Conservation (phyloP, 2,329 filamentous ascomycete genomes). For the Aspergillus aculeatus region DNA sequence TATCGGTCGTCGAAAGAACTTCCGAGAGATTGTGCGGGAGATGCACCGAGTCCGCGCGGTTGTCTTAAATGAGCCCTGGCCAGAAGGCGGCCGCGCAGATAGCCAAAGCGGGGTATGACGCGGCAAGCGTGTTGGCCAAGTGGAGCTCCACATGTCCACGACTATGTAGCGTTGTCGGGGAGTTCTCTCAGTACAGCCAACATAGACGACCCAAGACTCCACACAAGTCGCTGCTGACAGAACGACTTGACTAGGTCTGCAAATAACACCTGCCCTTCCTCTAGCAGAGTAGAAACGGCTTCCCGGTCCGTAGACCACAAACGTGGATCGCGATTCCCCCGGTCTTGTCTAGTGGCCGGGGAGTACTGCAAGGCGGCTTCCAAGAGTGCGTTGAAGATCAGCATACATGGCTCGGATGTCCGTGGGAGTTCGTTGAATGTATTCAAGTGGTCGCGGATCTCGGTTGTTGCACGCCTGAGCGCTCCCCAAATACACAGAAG, state of each 20-base stretch:
- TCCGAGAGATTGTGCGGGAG: too few relatives aligned
- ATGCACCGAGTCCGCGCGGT: too few relatives aligned
- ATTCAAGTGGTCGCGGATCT: conserved; percentile 22
- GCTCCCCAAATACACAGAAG: conserved; percentile 33
- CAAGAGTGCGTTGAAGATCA: conserved; percentile 28
- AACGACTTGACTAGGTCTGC: neutral
- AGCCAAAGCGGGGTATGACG: too few relatives aligned
- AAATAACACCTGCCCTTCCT: neutral
- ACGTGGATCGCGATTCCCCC: neutral
- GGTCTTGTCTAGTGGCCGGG: neutral
- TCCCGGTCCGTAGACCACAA: neutral
- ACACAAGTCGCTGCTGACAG: neutral
- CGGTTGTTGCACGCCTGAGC: conserved; percentile 26
- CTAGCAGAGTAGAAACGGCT: neutral
- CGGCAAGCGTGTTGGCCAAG: too few relatives aligned
- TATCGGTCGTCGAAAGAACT: too few relatives aligned
- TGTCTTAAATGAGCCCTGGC: too few relatives aligned
- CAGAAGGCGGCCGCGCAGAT: too few relatives aligned
- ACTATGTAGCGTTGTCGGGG: neutral
- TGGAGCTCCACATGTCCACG: neutral
- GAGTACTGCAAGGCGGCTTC: conserved; percentile 13
- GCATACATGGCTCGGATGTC: conserved; percentile 22
- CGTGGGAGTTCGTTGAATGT: conserved; percentile 18
- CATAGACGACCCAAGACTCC: conserved; percentile 2
- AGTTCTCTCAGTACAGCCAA: neutral